Conservation (phyloP, 2,329 filamentous ascomycete species). For the Fusarium sp. region DNA sequence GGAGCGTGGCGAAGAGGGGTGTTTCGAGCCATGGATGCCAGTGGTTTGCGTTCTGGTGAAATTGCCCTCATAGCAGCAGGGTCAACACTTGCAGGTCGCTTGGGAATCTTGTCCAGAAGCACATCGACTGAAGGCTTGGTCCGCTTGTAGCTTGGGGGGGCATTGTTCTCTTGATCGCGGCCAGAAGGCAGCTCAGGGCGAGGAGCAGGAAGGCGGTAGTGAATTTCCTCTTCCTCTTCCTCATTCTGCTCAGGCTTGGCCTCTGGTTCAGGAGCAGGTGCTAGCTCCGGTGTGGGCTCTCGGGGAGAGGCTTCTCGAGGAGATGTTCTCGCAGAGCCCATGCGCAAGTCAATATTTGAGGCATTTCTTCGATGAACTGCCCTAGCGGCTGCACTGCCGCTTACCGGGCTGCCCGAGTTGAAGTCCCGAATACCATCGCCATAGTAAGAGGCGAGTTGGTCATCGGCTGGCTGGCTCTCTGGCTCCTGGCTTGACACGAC, state of each 20-base stretch:
- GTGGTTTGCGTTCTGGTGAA: constrained; percentile 64
- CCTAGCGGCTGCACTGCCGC: constrained; percentile 55
- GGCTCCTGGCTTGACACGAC: constrained; percentile 53
- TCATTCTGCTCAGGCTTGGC: constrained; percentile 46
- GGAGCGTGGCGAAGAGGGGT: constrained; percentile 81
- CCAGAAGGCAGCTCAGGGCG: constrained; percentile 66
- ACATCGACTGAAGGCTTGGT: constrained; percentile 63
- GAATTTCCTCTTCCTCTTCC: constrained; percentile 51
- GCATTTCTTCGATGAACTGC: constrained; percentile 53
- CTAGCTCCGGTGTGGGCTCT: constrained; percentile 28
- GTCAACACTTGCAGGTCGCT: constrained; percentile 59
- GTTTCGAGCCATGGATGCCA: constrained; percentile 64
- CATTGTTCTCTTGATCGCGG: constrained; percentile 86
- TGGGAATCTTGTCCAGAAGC: constrained; percentile 63
- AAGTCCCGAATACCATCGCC: constrained; percentile 56
- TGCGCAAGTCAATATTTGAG: constrained; percentile 50
- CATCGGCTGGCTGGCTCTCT: constrained; percentile 52
- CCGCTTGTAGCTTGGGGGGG: constrained; percentile 72
- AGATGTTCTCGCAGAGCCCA: constrained; percentile 46
- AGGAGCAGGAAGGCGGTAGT: constrained; percentile 55
- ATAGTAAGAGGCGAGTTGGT: constrained; percentile 54
- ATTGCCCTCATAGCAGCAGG: constrained; percentile 49
- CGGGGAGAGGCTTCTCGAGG: constrained; percentile 40
- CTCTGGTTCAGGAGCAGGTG: constrained; percentile 16
- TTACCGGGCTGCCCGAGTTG: constrained; percentile 67